Base-by-base conservation (phyloP, 2,329 filamentous ascomycete species). In the Seiridium unicorne region DNA sequence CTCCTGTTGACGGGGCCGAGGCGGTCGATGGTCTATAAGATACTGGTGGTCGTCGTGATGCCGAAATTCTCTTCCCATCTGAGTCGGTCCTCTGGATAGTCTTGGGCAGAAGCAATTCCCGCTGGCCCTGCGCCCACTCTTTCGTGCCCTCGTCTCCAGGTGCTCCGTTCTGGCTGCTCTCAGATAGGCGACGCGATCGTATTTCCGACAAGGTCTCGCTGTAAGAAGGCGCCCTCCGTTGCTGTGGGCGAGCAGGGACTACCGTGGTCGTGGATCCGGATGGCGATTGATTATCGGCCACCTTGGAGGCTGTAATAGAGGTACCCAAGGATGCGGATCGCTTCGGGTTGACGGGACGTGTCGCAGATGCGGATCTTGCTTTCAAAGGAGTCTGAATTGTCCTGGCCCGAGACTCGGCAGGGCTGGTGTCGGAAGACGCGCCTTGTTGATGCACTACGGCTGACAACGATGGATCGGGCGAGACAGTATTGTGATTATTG, bases 51-150 rank as follows among this genome's bases (percentile, higher is more conserved):
- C 82, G 73, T 73, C 66, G 68, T 36, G 34, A 11, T 70, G 76
- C 61, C 65, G 72, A 69, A 70, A 68, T 68, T 70, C 77, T 78
- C 69, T 74, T 80, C 61, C 84, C 84, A 79, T 85, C 79, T 59
- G 80, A 70, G 59, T 74, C 70, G 49, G 73, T 77, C 51, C 73
- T 69, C 61, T 78, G 74, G 48, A 79, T 65, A 18, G 77, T 70
- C 66, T 80, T 83, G 64, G 79, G 77, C 57, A 79, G 69, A 55
- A 81, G 68, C 59, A 82, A 71, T 65, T 83, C 80, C 57, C 79
- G 78, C 68, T 81, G 81, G 59, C 77, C 79, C 42, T 74, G 74
- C 59, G 71, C 67, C 68, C 69, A 72, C 51, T 76, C 73, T 61
- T 72, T 73, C 55, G 71, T 71, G 36, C 70, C 66, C 63, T 66